phyloP scores from a whole-genome alignment of 1,284 basidiomycete genomes.

The Papiliotrema nemorosa region DNA sequence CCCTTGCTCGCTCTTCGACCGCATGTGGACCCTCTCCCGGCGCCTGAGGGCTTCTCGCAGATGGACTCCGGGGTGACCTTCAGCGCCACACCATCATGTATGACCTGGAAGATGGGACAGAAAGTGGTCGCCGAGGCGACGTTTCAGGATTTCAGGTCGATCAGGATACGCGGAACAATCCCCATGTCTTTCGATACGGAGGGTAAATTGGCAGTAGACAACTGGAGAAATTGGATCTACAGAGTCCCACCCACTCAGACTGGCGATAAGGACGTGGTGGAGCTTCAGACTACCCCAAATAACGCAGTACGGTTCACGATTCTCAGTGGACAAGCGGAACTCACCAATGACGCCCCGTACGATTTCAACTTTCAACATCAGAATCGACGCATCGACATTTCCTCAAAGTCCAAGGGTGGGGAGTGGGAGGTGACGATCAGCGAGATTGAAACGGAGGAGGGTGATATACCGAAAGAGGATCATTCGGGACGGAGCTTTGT shows the following conservation, averaged over 20 bases:
- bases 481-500: neutral
- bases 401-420: neutral
- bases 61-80: neutral
- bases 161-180: slow-evolving; percentile 1
- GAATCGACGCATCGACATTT: neutral
- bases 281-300: slow-evolving; percentile 2
- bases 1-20: slow-evolving; percentile 5
- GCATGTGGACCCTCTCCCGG: neutral
- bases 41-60: neutral
- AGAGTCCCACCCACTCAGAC: neutral
- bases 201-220: neutral
- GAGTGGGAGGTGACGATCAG: slow-evolving; percentile 3
- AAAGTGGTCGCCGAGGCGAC: slow-evolving; percentile 1
- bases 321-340: neutral
- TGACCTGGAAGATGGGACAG: neutral
- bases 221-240: slow-evolving; percentile 5
- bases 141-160: neutral
- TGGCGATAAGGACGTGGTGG: neutral
- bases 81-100: neutral
- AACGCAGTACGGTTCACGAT: neutral
- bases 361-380: slow-evolving; percentile 4
- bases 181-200: slow-evolving; percentile 3
- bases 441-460: slow-evolving; percentile 3
- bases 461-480: neutral
- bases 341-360: slow-evolving; percentile 3